phyloP scores from a whole-genome alignment of 2,329 filamentous ascomycete genomes.

The Aspergillus vadensis region DNA sequence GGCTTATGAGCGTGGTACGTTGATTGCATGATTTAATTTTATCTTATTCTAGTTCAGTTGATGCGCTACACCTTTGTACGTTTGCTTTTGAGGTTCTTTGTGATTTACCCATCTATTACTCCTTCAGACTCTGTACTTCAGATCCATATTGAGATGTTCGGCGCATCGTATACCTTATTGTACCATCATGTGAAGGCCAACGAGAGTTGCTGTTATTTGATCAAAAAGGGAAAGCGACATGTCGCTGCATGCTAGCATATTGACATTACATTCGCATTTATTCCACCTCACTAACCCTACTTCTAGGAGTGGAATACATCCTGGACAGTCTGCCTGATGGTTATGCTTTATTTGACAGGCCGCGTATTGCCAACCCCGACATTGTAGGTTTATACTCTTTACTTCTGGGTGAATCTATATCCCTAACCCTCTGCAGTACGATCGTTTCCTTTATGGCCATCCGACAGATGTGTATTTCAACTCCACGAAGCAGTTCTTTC shows the following conservation, averaged over 20 bases:
- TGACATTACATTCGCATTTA: neutral
- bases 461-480: slow-evolving; percentile 54
- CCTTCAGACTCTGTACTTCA: neutral
- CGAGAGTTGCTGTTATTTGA: neutral
- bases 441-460: slow-evolving; percentile 62
- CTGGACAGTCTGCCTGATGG: slow-evolving; percentile 58
- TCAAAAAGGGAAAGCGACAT: neutral
- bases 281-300: neutral
- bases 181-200: neutral
- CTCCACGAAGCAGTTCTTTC: slow-evolving; percentile 57
- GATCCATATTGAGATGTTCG: neutral
- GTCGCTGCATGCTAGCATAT: neutral
- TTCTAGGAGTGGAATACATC: slow-evolving; percentile 49
- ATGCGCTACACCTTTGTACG: too few species aligned
- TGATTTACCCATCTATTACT: neutral
- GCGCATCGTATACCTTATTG: neutral
- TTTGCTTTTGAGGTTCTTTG: neutral
- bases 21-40: neutral
- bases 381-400: slow-evolving; percentile 30
- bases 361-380: slow-evolving; percentile 42
- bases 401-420: neutral
- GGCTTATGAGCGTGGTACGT: slow-evolving; percentile 40
- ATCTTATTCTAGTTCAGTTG: neutral
- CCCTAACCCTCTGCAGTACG: slow-evolving; percentile 39
- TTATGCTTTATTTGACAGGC: slow-evolving; percentile 55